Evolutionary conservation across 352 stramenopile genomes (phyloP), one percentile per base, ranked within the genome.

Genomic region (Globisporangium irregulare): DNA sequence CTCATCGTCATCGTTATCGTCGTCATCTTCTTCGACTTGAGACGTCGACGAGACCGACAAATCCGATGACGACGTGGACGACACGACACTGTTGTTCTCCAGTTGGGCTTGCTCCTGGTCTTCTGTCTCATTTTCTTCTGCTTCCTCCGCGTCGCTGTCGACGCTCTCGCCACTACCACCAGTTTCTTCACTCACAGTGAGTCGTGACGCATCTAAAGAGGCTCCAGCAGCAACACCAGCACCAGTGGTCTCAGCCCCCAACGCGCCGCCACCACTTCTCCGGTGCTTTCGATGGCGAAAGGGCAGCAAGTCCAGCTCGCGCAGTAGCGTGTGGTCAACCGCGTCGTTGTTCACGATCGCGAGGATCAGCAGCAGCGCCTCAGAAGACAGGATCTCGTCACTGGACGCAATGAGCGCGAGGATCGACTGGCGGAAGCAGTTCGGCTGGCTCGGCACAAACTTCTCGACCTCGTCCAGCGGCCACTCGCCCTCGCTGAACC

Each of bases 401-500:
- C 70, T 73, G 6, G 86, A 94, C 50, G 77, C 72, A n/a, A 88
- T 67, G 25, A 94, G 69, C 24, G 82, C 72, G n/a, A 91, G 32
- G 10, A 92, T 58, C 15, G 82, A 83, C 64, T 91, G 79, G 8
- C 82, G 81, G 64, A 90, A 89, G 57, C 73, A 89, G 64, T 90
- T 92, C 4, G 61, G 48, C 9, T 75, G 63, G 14, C 69, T 64
- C 0, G 75, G 51, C 9, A 78, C 70, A 66, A 94, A 92, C 1
- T 54, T 53, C n/a, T 83, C 73, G 29, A 94, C 82, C 59, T 96
- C 88, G 0, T 89, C 76, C 10, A 87, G 54, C 1, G 88, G 86
- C 88, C 88, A 96, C 58, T 94, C 86, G 32, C 88, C 88, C 55
- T 87, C 84, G 27, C 67, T 79, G 69, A 90, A 94, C 0, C 86